Evolutionary conservation across 495 filamentous ascomycete genomes (phyloP).

Genomic region (Platismatia glauca): DNA sequence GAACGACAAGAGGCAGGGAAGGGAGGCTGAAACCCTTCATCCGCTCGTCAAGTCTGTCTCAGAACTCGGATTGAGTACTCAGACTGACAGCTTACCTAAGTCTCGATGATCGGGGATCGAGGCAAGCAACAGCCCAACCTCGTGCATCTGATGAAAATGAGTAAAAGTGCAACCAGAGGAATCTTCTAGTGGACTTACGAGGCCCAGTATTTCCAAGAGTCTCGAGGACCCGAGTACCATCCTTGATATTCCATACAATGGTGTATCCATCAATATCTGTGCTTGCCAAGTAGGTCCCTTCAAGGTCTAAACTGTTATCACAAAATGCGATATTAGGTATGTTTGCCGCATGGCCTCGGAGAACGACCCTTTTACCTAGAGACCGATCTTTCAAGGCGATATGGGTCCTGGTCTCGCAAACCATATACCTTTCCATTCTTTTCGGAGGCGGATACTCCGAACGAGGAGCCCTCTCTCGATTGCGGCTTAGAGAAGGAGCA

Average conservation of each 20-base stretch:
- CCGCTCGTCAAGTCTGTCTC: not conserved
- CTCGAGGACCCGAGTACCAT: slow-evolving; percentile 12
- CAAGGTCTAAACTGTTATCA: slow-evolving; percentile 50
- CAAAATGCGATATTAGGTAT: slow-evolving; percentile 72
- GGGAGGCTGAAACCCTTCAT: not conserved
- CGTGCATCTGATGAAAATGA: slow-evolving; percentile 17
- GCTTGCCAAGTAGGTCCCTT: slow-evolving; percentile 63
- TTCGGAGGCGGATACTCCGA: slow-evolving; percentile 25
- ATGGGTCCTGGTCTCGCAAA: not conserved
- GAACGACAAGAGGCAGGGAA: not conserved
- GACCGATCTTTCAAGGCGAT: slow-evolving; percentile 13
- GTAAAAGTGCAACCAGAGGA: not conserved
- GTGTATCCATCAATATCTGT: slow-evolving; percentile 61
- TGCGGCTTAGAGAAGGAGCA: slow-evolving; percentile 51
- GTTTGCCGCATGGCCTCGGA: slow-evolving; percentile 48
- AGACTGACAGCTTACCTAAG: slow-evolving; percentile 12
- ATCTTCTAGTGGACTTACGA: not conserved
- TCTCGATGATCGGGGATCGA: slow-evolving; percentile 42
- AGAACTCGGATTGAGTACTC: not conserved
- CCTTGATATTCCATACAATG: slow-evolving; percentile 61
- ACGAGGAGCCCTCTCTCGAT: not conserved
- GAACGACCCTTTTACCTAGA: slow-evolving; percentile 34
- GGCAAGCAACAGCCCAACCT: slow-evolving; percentile 44
- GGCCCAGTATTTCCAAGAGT: not conserved
- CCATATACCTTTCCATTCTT: not conserved